Evolutionary conservation across 78 protist genomes (phyloP).

Genomic region (Monocercomonoides exilis): DNA sequence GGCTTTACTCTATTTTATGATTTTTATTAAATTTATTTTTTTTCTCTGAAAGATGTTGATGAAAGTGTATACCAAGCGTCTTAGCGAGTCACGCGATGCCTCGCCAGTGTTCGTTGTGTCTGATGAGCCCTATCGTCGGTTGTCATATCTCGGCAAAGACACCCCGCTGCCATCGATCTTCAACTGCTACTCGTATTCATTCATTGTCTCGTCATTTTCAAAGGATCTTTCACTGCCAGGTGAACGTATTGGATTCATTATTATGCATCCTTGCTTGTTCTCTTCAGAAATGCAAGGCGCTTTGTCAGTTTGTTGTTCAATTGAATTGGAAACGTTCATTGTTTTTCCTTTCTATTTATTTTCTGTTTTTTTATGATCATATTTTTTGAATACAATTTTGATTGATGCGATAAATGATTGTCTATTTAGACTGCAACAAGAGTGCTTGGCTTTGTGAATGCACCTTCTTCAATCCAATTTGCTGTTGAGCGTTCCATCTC

Average conservation of each 20-base stretch:
- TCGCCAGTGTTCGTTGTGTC: not conserved
- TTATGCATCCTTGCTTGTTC: not conserved
- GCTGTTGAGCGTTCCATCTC: not conserved
- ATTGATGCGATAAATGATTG: not conserved
- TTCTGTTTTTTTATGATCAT: not conserved
- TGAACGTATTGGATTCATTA: slow-evolving; percentile 6
- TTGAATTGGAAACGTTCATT: not conserved
- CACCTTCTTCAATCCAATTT: not conserved
- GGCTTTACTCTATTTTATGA: not conserved
- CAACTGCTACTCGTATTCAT: not conserved
- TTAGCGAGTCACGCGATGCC: not conserved
- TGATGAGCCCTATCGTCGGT: slow-evolving; percentile 21
- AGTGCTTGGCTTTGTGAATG: not conserved
- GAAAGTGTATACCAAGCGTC: not conserved
- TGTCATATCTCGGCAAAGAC: not conserved
- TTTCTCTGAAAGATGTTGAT: not conserved
- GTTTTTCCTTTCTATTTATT: not conserved
- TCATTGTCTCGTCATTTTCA: not conserved
- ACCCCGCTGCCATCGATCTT: not conserved
- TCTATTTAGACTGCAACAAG: not conserved
- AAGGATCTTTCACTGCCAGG: slow-evolving; percentile 1
- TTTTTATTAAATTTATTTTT: not conserved
- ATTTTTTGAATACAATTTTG: not conserved
- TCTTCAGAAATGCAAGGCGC: not conserved
- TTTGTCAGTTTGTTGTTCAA: not conserved